Conservation (phyloP, 257 asterid species). For the Buddleja alternifolia region DNA sequence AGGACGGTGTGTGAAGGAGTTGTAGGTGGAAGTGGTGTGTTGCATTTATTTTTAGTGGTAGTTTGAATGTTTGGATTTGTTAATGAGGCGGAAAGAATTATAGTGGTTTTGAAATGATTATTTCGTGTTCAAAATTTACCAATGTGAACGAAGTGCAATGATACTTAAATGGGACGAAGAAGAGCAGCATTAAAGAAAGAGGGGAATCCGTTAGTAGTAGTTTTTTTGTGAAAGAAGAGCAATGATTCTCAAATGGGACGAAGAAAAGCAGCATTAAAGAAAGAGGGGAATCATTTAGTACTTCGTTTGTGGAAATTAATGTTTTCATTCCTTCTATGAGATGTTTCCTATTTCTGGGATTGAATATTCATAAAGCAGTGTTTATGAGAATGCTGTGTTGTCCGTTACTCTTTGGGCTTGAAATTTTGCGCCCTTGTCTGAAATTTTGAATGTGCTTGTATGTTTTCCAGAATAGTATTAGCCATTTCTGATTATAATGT, state of each 20-base stretch:
- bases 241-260: conserved; percentile 2
- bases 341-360: not conserved
- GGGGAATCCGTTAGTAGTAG: not conserved
- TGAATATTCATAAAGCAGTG: not conserved
- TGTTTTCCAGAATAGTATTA: not conserved
- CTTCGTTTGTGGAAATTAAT: not conserved
- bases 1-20: not conserved
- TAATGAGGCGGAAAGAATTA: not conserved
- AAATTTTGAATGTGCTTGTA: not conserved
- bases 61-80: conserved; percentile 7
- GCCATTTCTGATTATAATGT: no score
- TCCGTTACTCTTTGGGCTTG: not conserved
- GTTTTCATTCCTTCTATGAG: not conserved
- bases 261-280: not conserved
- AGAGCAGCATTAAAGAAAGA: not conserved
- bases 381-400: not conserved
- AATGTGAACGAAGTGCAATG: not conserved
- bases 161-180: not conserved
- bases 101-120: not conserved
- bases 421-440: conserved; percentile 1
- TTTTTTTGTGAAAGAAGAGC: no score
- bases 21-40: conserved; percentile 3
- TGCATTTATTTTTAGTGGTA: conserved; percentile 6
- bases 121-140: not conserved
- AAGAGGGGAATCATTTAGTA: not conserved